Conservation (phyloP, 1,284 basidiomycete species). For the Sanghuangporus baumii region DNA sequence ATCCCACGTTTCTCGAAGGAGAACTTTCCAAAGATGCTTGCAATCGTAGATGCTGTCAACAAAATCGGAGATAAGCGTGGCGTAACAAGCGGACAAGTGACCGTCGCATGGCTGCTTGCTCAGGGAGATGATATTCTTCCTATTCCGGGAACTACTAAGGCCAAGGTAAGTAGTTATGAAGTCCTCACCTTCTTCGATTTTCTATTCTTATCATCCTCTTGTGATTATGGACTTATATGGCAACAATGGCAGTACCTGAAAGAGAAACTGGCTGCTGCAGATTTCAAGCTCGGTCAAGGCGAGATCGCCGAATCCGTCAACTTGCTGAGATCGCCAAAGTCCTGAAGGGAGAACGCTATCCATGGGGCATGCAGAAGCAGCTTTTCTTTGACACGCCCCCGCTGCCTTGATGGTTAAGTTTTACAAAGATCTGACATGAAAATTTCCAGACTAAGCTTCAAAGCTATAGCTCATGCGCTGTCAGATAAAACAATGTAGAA, state of each 20-base stretch:
- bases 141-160: conserved; percentile 45
- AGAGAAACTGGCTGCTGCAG: conserved; percentile 35
- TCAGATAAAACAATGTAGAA: too few relatives aligned
- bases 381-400: too few relatives aligned
- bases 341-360: too few relatives aligned
- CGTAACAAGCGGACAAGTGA: conserved; percentile 48
- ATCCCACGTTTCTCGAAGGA: conserved; percentile 30
- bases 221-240: too few relatives aligned
- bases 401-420: conserved; percentile 33
- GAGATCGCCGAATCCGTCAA: too few relatives aligned
- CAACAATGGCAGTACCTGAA: conserved; percentile 30
- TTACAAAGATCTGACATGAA: conserved; percentile 30
- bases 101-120: conserved; percentile 56
- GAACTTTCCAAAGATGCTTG: conserved; percentile 56
- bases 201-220: too few relatives aligned
- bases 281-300: conserved; percentile 31
- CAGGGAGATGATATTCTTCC: conserved; percentile 48
- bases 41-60: conserved; percentile 40
- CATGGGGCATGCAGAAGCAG: too few relatives aligned
- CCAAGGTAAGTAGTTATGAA: conserved; percentile 28
- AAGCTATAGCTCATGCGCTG: too few relatives aligned
- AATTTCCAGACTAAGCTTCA: conserved; percentile 29
- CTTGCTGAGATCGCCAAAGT: too few relatives aligned
- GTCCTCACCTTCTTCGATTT: too few relatives aligned
- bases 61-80: conserved; percentile 39